These are phyloP conservation scores for Polyporus tsugae DNA, from an alignment of 1,284 basidiomycete species.

Conservation along the genomic window DNA sequence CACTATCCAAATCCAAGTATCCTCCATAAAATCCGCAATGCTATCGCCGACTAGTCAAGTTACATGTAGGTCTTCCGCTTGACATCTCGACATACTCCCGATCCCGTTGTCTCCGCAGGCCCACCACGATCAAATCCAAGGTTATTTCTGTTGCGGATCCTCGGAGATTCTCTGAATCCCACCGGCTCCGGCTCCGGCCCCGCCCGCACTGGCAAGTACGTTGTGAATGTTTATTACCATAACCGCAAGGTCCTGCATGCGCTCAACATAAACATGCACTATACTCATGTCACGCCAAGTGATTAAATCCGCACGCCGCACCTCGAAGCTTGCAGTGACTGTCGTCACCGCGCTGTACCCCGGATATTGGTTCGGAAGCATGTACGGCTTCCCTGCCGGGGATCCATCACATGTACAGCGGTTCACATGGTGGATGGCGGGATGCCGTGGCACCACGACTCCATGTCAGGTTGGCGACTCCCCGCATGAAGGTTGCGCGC, in stretches of 20 bases:
- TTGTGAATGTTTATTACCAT: background rate
- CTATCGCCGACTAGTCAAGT: too few species aligned
- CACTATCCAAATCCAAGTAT: background rate
- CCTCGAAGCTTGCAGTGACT: background rate
- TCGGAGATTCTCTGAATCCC: background rate
- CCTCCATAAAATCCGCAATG: background rate
- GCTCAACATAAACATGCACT: background rate
- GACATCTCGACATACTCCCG: background rate
- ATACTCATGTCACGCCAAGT: background rate
- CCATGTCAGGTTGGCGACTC: background rate
- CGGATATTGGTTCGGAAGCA: background rate
- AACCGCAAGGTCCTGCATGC: background rate
- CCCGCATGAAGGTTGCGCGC: background rate
- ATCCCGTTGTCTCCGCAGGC: background rate
- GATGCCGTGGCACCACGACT: background rate
- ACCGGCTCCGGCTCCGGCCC: background rate
- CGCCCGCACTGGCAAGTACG: background rate
- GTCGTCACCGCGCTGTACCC: background rate
- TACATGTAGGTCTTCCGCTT: background rate
- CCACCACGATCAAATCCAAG: background rate
- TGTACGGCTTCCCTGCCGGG: background rate
- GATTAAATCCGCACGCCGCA: background rate
- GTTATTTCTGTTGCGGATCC: background rate
- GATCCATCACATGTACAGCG: background rate
- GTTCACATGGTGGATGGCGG: background rate